Evolutionary conservation across 257 asterid species (phyloP), one percentile per base, ranked within the genome.

Genomic region (Nyctanthes arbortristis): DNA sequence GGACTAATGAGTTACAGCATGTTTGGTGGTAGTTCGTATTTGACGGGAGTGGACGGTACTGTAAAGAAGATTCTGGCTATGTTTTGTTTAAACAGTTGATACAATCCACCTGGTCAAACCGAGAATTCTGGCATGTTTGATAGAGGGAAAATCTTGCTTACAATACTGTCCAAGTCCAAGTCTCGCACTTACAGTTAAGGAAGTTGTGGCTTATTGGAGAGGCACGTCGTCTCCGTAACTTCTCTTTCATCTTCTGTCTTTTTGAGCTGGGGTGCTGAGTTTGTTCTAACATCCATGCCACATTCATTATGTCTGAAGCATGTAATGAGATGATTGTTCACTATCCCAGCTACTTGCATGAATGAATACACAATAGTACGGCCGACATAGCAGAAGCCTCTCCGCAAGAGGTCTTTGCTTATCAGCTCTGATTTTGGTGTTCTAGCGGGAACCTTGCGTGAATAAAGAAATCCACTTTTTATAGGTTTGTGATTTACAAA

Each of bases 301-400:
- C 86, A 84, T 75, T 72, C 81, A 8, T 65, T 79, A 92, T 80
- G 80, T 82, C 96, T 83, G 76, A 83, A 89, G 84, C 96, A 89
- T 10, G 87, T 77, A 14, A 70, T 59, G 22, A 88, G 92, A 66
- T 92, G 96, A 73, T 84, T 90, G 67, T 86, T 87, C 65, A 82
- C 93, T 74, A 89, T 43, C 43, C 95, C 96, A 4, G 93, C 77
- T 24, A 75, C 93, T 73, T 92, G 96, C 96, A 92, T 89, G 58
- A 89, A 89, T 7, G 94, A 87, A 76, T 88, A 87, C 69, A 89
- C 84, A 12, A 89, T 87, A 5, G 84, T 89, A 1, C 96, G 97
- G 20, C 96, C 97, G 0, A 89, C 92, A 4, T 86, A 84, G 24
- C 85, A 80, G 79, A 89, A 85, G 13, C 93, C 96, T 76, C 94